Evolutionary conservation across 805 yeast species (phyloP), one percentile per base, ranked within the genome.

Genomic region (Lachancea sp.): DNA sequence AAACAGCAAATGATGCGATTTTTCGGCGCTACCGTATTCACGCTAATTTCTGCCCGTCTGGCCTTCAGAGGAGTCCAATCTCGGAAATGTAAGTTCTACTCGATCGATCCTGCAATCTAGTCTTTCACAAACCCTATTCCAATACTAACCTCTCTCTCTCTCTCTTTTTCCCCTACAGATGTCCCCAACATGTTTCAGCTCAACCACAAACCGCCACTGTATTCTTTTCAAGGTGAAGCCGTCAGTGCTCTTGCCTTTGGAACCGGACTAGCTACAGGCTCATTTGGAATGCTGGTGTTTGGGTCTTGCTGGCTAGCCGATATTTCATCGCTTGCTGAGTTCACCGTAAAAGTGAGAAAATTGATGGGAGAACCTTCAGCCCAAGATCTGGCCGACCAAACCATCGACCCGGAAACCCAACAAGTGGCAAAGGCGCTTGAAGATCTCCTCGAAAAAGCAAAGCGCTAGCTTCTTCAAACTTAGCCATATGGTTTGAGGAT

Each of bases 141-240:
- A n/a, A n/a, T n/a, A 32, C 45, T 36, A 35, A 36, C 45, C 26
- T 25, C 19, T 18, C 7, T 33, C 20, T 19, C 17, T n/a, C n/a
- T n/a, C n/a, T n/a, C n/a, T n/a, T n/a, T n/a, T n/a, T n/a, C n/a
- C n/a, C n/a, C n/a, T n/a, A n/a, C 42, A 68, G 76, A 79, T 55
- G 65, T 79, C 5, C 96, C 96, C 7, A 74, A 74, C 36, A 71
- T 81, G 55, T 90, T 85, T 65, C 89, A 86, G 55, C 87, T 90
- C 11, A 89, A 89, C 64, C 91, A 88, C 56, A 75, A 78, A 46
- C 95, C 95, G 2, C 96, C 96, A 4, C 72, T 79, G n/a, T 84
- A 82, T 57, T 82, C 85, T 26, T 81, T 85, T 59, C 79, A 85
- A 49, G 77, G 79, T 44, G 96, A 89, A 61, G 96, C 96, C 1